Conservation (phyloP, 176 grass and related monocot species). For the Ensete glaucum region DNA sequence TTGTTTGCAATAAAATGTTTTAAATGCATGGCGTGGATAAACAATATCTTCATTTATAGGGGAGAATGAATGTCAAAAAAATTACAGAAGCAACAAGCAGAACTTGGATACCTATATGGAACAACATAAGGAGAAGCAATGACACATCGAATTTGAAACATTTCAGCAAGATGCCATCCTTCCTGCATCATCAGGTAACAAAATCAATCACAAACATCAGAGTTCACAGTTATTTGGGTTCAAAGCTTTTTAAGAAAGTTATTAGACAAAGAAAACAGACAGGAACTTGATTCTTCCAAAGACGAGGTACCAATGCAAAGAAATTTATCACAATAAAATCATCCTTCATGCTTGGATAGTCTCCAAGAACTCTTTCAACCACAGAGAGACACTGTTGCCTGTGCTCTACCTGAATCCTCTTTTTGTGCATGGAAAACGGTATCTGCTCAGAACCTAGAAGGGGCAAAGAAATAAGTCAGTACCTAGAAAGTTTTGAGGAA, state of each 20-base stretch:
- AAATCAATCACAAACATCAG: background rate
- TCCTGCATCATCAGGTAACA: constrained; percentile 45
- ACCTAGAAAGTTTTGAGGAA: background rate
- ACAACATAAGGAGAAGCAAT: constrained; percentile 77
- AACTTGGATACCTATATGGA: constrained; percentile 66
- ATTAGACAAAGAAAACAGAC: background rate
- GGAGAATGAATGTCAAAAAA: background rate
- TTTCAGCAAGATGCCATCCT: constrained; percentile 91
- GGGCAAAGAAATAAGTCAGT: background rate
- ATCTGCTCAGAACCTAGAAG: constrained; percentile 18
- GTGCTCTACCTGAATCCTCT: constrained; percentile 47
- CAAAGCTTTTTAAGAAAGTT: background rate
- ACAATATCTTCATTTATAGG: background rate
- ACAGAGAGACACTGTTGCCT: constrained; percentile 63
- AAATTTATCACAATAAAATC: constrained; percentile 87
- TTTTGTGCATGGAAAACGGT: constrained; percentile 43
- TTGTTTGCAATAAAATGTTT: background rate
- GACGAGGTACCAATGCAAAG: constrained; percentile 58
- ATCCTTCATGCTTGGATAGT: constrained; percentile 21
- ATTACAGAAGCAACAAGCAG: background rate
- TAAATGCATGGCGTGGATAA: background rate
- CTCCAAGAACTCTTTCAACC: constrained; percentile 64
- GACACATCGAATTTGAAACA: constrained; percentile 73
- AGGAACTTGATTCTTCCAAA: background rate
- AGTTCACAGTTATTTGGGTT: background rate